These are phyloP conservation scores for Kodamaea laetipori DNA, from an alignment of 805 yeast genomes.

Conservation along the genomic window DNA sequence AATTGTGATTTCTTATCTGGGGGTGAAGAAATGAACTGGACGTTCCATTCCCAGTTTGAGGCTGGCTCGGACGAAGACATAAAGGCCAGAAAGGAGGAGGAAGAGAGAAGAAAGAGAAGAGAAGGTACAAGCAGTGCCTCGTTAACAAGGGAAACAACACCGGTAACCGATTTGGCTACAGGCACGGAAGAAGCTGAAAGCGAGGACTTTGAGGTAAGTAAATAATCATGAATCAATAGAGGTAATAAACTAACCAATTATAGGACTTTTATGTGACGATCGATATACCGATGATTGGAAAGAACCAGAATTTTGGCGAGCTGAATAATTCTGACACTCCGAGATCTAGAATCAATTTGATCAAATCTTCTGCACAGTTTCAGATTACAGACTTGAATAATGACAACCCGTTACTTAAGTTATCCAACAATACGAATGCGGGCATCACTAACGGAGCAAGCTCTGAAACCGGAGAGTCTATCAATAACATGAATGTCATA, in stretches of 20 bases:
- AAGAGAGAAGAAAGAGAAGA: constrained; percentile 16
- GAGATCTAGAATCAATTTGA: constrained; percentile 26
- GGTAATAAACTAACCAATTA: constrained; percentile 12
- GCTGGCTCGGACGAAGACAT: constrained; percentile 92
- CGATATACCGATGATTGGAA: constrained; percentile 30
- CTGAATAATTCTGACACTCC: constrained; percentile 15
- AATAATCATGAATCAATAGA: constrained; percentile 16
- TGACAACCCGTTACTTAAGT: constrained; percentile 36
- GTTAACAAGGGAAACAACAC: constrained; percentile 7
- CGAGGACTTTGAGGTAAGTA: constrained; percentile 31
- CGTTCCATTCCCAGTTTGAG: constrained; percentile 71
- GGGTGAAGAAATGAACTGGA: constrained; percentile 96
- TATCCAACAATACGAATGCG: constrained; percentile 31
- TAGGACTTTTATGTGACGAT: constrained; percentile 39
- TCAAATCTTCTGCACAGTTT: constrained; percentile 43
- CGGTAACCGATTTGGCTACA: background rate
- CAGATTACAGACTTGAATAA: constrained; percentile 40
- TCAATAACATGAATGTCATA: constrained; percentile 34
- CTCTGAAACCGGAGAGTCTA: constrained; percentile 18
- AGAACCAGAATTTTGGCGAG: constrained; percentile 15
- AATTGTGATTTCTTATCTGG: constrained; percentile 63
- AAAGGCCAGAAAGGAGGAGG: constrained; percentile 47
- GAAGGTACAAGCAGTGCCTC: constrained; percentile 8
- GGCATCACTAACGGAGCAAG: constrained; percentile 3
- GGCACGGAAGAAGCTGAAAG: constrained; percentile 20